Conservation (phyloP, 2,329 filamentous ascomycete species). For the Teratosphaeriaceae sp. region DNA sequence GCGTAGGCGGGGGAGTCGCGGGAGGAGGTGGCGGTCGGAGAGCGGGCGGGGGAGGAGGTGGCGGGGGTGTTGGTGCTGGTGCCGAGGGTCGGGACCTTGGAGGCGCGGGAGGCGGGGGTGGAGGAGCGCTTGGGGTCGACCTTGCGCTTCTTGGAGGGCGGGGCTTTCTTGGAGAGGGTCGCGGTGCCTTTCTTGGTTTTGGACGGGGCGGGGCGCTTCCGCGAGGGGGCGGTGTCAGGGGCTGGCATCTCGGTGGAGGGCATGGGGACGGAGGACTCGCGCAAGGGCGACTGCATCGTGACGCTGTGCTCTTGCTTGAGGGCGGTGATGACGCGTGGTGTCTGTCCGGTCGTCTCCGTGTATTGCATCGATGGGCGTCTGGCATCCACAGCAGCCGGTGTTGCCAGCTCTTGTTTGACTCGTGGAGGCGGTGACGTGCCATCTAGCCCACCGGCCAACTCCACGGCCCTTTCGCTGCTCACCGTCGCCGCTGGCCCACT, state of each 20-base stretch:
- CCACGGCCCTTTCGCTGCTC: too few species aligned
- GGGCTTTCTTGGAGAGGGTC: conserved; percentile 35
- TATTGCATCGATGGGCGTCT: conserved; percentile 17
- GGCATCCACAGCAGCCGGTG: conserved; percentile 28
- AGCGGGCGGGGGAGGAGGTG: conserved; percentile 35
- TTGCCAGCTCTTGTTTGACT: conserved; percentile 37
- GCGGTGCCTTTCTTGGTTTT: conserved; percentile 41
- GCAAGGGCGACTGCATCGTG: conserved; percentile 30
- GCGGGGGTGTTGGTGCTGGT: conserved; percentile 38
- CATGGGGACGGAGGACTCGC: conserved; percentile 35
- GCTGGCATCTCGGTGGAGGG: conserved; percentile 31
- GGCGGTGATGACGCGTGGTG: conserved; percentile 37
- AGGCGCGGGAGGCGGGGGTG: conserved; percentile 36
- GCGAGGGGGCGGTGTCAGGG: conserved; percentile 28
- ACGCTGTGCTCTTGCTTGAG: conserved; percentile 42
- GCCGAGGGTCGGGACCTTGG: conserved; percentile 23
- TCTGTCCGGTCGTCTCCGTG: conserved; percentile 31
- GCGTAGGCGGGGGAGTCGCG: conserved; percentile 29
- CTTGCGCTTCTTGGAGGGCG: conserved; percentile 40
- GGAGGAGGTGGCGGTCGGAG: conserved; percentile 28
- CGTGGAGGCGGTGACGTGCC: conserved; percentile 8
- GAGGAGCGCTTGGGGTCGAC: conserved; percentile 33
- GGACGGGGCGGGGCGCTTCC: conserved; percentile 40
- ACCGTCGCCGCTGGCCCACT: background rate
- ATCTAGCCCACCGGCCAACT: conserved; percentile 7